Base-by-base conservation (phyloP, 331 rosid species). In the Acacia pycnantha region DNA sequence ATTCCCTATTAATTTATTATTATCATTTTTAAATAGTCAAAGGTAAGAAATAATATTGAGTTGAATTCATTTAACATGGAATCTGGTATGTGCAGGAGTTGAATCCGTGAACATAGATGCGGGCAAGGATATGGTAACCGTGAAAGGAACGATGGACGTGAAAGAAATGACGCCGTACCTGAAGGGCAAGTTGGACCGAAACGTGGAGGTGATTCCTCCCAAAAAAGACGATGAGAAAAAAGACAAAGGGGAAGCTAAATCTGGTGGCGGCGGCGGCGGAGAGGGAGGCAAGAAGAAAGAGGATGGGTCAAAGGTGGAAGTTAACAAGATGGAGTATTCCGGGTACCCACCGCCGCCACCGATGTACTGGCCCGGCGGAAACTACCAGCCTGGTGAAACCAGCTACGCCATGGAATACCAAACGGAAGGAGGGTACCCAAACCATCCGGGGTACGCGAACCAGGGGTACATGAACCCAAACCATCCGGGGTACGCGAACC, bases 121-220 rank as follows among this genome's bases (percentile, higher is more conserved):
- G 26, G 73, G n/a, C 11, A 93, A 95, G 40, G 97, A 95, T 41
- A 70, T 91, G 67, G 91, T 95, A 5, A 91, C 87, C 3, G 92
- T 90, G 46, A 89, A 83, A 53, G 99, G 99, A 68, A 70, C 86
- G 3, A 89, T 93, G 88, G 94, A 89, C 13, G 84, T n/a, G 14
- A 91, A 92, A 59, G 87, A 72, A 5, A 73, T 95, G 6, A 86
- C 79, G 5, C 77, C 92, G 0, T 89, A 86, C 61, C 80, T 95
- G 75, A 76, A 24, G 0, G 87, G 73, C 41, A 95, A 91, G 87
- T 79, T 95, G 68, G 87, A 78, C 59, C 73, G 95, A 33, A 77
- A 70, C 26, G 92, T 95, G 47, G 99, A 93, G 12, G 87, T 95
- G 75, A 87, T 90, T 43, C 90, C 90, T 8, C 87, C 92, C 0